phyloP scores from a whole-genome alignment of 83 land plant genomes.

The Isoetes engelmannii region DNA sequence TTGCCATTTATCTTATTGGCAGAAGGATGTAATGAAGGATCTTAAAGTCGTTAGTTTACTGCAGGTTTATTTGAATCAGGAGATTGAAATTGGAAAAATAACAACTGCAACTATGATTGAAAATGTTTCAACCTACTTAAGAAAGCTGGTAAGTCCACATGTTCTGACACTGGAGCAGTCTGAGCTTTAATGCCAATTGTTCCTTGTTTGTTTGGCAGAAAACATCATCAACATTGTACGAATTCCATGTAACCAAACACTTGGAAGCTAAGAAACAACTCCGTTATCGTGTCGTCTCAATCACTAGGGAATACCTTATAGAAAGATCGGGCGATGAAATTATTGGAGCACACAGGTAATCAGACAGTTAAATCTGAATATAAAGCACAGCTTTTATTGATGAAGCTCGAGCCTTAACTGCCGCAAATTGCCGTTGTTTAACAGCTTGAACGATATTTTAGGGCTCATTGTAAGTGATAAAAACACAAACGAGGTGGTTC shows the following conservation, averaged over 20 bases:
- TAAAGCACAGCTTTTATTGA: not conserved
- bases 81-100: slow-evolving; percentile 39
- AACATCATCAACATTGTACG: slow-evolving; percentile 25
- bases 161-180: not conserved
- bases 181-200: not conserved
- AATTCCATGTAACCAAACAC: slow-evolving; percentile 37
- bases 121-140: slow-evolving; percentile 36
- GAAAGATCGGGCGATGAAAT: slow-evolving; percentile 38
- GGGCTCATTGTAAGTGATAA: slow-evolving; percentile 34
- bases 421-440: slow-evolving; percentile 3
- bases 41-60: not conserved
- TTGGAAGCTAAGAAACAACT: slow-evolving; percentile 34
- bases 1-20: too few species aligned
- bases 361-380: slow-evolving; percentile 11
- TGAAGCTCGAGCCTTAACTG: not conserved
- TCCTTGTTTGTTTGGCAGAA: slow-evolving; percentile 20
- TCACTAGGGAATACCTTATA: slow-evolving; percentile 35
- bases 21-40: too few species aligned
- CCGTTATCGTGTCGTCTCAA: slow-evolving; percentile 30
- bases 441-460: slow-evolving; percentile 39
- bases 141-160: slow-evolving; percentile 32
- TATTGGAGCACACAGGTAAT: slow-evolving; percentile 35
- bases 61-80: slow-evolving; percentile 35
- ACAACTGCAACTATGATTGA: slow-evolving; percentile 38
- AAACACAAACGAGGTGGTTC: slow-evolving; percentile 24